Base-by-base conservation (phyloP, 1,284 basidiomycete genomes). In the Jaminaea rosea region DNA sequence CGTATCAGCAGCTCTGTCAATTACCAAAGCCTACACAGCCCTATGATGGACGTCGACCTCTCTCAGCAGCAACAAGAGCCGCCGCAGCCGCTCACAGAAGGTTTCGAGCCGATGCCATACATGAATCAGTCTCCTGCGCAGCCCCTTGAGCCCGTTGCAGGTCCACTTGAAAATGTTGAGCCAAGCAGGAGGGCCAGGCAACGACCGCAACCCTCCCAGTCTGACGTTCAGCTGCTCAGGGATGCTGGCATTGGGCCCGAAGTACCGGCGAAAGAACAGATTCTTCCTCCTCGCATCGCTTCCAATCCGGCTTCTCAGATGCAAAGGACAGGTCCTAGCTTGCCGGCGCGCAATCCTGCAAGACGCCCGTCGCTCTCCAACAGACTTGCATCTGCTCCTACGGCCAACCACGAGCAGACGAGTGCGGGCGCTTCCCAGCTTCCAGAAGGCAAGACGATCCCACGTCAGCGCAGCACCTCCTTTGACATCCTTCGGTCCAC, bases 1-100 rank as follows among this genome's bases (percentile, higher is more conserved):
- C 26, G 52, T 29, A 36, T 39, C 3, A 49, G 51, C 5, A 53
- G 50, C 11, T 19, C 39, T 6, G 26, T 46, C 47, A 32, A 37
- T 47, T 4, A 17, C 10, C 28, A 24, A 45, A 19, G 27, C 7
- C 41, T 47, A 27, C 36, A 5, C 27, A 26, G 19, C 8, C 45
- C 17, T 13, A 15, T n/a, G 23, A 21, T 8, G 26, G 41, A 27
- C 17, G 46, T 27, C 26, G n/a, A 27, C 19, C 39, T 49, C 29
- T 34, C n/a, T 19, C 11, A 31, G 26, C 39, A 21, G 2, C 31
- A 27, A 3, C 42, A 51, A 15, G 21, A 10, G 13, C 10, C 26
- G 27, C 26, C 17, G n/a, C 49, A 17, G 28, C 21, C 24, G 26
- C n/a, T 21, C 11, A 46, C 23, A 6, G 42, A 29, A 7, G 42